phyloP scores from a whole-genome alignment of 2,329 filamentous ascomycete genomes.

The Diaporthe longicolla region DNA sequence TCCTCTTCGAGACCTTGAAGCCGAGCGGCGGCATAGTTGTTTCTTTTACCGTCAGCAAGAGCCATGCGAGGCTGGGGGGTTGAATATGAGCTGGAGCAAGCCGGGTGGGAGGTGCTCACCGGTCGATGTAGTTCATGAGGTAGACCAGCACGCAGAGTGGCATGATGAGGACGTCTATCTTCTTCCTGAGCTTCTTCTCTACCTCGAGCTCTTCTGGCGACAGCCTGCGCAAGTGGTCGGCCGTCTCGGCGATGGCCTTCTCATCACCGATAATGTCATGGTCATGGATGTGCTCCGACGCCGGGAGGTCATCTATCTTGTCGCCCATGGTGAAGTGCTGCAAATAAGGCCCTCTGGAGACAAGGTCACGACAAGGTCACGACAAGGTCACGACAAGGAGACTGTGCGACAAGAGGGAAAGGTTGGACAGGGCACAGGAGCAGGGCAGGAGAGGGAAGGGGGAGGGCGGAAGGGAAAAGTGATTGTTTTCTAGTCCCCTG shows the following conservation, averaged over 20 bases:
- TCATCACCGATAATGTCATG: slow-evolving; percentile 31
- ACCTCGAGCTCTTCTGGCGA: slow-evolving; percentile 50
- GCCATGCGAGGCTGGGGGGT: slow-evolving; percentile 36
- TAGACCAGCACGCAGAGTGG: slow-evolving; percentile 80
- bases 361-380: neutral
- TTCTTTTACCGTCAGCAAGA: slow-evolving; percentile 29
- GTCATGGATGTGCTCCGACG: slow-evolving; percentile 39
- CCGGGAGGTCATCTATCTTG: slow-evolving; percentile 35
- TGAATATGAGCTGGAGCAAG: neutral
- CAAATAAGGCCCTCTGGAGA: too few relatives aligned
- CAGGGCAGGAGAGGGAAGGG: neutral
- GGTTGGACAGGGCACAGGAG: neutral
- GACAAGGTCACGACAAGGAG: neutral
- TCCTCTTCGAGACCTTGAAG: slow-evolving; percentile 62
- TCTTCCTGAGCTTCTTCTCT: slow-evolving; percentile 71
- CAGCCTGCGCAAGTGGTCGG: slow-evolving; percentile 35
- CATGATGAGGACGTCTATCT: slow-evolving; percentile 75
- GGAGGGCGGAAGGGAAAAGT: too few relatives aligned
- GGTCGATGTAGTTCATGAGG: slow-evolving; percentile 76
- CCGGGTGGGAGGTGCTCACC: slow-evolving; percentile 43
- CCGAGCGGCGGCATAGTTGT: slow-evolving; percentile 58
- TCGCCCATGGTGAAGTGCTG: slow-evolving; percentile 15
- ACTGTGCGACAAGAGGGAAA: neutral
- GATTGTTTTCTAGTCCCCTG: slow-evolving; percentile 16
- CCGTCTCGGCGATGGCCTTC: slow-evolving; percentile 19